Evolutionary conservation across 2,329 filamentous ascomycete genomes (phyloP).

Genomic region (Fusarium newnesense): DNA sequence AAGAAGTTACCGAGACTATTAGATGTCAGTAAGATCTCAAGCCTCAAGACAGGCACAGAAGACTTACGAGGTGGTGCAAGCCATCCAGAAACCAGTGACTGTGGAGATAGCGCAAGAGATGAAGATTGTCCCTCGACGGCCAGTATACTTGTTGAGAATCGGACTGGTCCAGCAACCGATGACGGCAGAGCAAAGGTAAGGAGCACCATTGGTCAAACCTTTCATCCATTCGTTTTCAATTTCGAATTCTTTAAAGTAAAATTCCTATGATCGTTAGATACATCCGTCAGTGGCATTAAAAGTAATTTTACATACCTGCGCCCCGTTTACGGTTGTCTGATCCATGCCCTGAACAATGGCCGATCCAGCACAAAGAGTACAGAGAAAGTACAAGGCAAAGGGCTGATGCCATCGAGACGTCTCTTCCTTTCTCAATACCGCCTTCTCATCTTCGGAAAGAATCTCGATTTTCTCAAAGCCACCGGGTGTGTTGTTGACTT

Average conservation of each 20-base stretch:
- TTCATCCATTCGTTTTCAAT: conserved; percentile 56
- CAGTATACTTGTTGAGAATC: conserved; percentile 68
- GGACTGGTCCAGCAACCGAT: conserved; percentile 51
- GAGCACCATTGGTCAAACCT: conserved; percentile 66
- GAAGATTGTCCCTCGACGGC: conserved; percentile 72
- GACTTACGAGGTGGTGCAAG: conserved; percentile 64
- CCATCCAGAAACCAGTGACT: conserved; percentile 66
- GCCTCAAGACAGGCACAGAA: rapidly evolving
- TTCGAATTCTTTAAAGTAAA: conserved; percentile 46
- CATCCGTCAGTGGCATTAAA: no score
- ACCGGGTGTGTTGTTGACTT: conserved; percentile 50
- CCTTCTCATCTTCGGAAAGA: conserved; percentile 46
- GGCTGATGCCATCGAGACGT: conserved; percentile 49
- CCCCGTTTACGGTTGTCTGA: conserved; percentile 72
- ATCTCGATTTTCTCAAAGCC: conserved; percentile 45
- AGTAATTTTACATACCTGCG: conserved; percentile 51
- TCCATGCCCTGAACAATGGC: conserved; percentile 76
- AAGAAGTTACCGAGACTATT: conserved; percentile 41
- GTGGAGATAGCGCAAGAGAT: conserved; percentile 66
- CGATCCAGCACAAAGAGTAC: conserved; percentile 48
- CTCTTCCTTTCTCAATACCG: conserved; percentile 42
- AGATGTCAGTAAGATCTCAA: not conserved
- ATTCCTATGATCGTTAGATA: conserved; percentile 43
- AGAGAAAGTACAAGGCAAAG: conserved; percentile 50
- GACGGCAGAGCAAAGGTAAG: conserved; percentile 62